Evolutionary conservation across 306 rosid species (phyloP).

Genomic region (Vigna hirtella): DNA sequence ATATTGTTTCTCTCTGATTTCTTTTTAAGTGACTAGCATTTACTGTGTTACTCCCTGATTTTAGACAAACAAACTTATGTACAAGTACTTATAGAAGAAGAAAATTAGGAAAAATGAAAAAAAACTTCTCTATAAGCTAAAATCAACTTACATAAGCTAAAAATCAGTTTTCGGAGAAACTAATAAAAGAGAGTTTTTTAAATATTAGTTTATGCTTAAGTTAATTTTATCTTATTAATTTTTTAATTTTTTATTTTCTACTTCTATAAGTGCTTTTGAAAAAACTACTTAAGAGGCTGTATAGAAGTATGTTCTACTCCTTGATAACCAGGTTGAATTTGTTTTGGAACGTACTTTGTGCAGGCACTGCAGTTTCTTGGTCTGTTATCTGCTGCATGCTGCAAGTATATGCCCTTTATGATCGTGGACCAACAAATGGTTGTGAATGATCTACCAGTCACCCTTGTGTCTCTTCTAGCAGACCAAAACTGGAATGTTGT

Average conservation of each 20-base stretch:
- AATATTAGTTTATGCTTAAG: no score
- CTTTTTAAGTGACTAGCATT: slow-evolving; percentile 4
- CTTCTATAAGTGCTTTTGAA: no score
- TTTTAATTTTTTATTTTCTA: no score
- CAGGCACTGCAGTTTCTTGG: slow-evolving; percentile 83
- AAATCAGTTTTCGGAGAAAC: no score
- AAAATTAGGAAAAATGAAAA: no score
- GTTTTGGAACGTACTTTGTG: slow-evolving; percentile 25
- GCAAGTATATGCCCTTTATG: slow-evolving; percentile 91
- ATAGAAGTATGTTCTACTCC: slow-evolving; percentile 14
- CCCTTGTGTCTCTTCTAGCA: slow-evolving; percentile 73
- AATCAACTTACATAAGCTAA: no score
- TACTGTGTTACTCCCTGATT: background rate
- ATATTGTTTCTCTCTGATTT: background rate
- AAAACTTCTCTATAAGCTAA: no score
- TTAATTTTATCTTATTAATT: no score
- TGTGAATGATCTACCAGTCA: slow-evolving; percentile 79
- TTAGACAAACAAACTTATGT: no score
- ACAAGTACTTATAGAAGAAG: no score
- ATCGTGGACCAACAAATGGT: slow-evolving; percentile 66
- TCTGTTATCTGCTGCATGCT: slow-evolving; percentile 74
- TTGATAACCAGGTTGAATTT: slow-evolving; percentile 33
- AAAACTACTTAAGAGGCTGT: no score
- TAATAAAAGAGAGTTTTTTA: no score
- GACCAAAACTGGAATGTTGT: slow-evolving; percentile 62